Conservation (phyloP, 805 yeast species). For the Debaryomyces maramus region DNA sequence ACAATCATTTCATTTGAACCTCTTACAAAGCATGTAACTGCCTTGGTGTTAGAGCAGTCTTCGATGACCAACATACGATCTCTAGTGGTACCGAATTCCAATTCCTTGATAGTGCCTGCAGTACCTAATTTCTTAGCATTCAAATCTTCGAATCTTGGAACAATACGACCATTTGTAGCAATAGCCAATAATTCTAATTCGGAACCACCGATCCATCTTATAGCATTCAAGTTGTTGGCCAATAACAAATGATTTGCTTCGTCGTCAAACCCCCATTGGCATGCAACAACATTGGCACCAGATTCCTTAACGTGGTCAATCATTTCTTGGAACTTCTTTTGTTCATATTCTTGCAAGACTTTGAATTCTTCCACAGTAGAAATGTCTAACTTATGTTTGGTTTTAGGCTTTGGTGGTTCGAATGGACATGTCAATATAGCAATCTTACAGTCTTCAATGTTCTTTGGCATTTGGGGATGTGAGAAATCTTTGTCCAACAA, state of each 20-base stretch:
- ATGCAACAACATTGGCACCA: constrained; percentile 94
- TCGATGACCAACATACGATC: constrained; percentile 96
- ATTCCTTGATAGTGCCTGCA: constrained; percentile 82
- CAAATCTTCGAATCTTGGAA: constrained; percentile 94
- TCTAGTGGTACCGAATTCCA: constrained; percentile 94
- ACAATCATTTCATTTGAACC: constrained; percentile 98
- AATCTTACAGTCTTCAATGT: constrained; percentile 72
- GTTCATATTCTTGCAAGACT: constrained; percentile 88
- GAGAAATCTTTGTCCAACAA: constrained; percentile 94
- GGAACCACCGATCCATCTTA: constrained; percentile 99
- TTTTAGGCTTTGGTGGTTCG: constrained; percentile 99
- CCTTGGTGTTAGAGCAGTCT: constrained; percentile 80
- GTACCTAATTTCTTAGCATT: constrained; percentile 77
- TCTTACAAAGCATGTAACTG: constrained; percentile 89
- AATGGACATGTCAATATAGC: constrained; percentile 98
- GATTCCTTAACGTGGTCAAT: constrained; percentile 78
- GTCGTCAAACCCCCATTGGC: constrained; percentile 99
- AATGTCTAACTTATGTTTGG: constrained; percentile 94
- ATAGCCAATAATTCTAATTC: constrained; percentile 94
- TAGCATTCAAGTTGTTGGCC: constrained; percentile 89
- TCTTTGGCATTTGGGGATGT: constrained; percentile 97
- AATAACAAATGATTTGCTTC: constrained; percentile 93
- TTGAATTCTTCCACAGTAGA: constrained; percentile 92
- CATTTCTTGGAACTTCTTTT: constrained; percentile 87
- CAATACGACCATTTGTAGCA: constrained; percentile 96